phyloP scores from a whole-genome alignment of 179 eudicot genomes.

The Heliamphora pulchella region DNA sequence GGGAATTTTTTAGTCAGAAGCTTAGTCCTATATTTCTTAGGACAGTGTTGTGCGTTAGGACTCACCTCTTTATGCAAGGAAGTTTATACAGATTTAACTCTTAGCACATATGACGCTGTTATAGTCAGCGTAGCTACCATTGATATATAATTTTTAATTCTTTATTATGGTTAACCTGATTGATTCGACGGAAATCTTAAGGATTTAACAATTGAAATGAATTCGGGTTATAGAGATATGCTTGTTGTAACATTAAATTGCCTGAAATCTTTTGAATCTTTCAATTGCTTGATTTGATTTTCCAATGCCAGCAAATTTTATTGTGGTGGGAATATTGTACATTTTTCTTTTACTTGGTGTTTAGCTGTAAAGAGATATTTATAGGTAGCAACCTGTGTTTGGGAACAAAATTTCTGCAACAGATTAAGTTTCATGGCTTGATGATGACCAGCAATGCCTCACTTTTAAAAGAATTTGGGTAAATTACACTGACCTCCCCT shows the following conservation, averaged over 20 bases:
- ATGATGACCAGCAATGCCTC: background rate
- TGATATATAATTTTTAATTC: background rate
- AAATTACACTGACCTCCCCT: too few relatives aligned
- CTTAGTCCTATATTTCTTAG: background rate
- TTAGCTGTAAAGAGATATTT: background rate
- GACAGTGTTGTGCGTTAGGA: background rate
- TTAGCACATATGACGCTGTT: background rate
- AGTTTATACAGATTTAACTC: background rate
- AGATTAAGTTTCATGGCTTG: background rate
- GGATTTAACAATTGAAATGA: background rate
- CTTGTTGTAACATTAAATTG: background rate
- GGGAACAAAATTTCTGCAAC: background rate
- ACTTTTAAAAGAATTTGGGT: background rate
- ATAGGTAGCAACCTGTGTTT: background rate
- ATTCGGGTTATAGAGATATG: background rate
- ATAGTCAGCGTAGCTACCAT: background rate
- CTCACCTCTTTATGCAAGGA: background rate
- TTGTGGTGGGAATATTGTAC: background rate
- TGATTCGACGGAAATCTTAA: background rate
- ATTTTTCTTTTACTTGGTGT: background rate
- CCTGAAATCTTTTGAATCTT: background rate
- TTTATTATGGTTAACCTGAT: background rate
- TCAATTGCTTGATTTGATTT: background rate
- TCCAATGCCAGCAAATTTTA: background rate
- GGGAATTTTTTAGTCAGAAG: background rate